A percentile compares a stretch with the other conserved stretches of the same genome.
Conservation (phyloP, 2,329 filamentous ascomycete species). For the Xylaria sp. region DNA sequence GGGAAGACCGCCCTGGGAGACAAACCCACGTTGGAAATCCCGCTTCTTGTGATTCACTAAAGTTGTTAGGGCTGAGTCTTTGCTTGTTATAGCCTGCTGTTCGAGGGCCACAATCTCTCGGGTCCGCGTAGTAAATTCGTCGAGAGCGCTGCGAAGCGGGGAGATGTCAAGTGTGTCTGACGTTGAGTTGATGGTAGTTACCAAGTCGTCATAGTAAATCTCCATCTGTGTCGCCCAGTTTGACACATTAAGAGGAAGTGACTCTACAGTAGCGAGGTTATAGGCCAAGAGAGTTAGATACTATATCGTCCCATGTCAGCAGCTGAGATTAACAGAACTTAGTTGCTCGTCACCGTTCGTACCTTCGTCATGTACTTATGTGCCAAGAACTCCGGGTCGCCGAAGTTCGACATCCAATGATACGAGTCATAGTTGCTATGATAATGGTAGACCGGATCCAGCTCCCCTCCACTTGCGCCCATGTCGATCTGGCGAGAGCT, state of each 20-base stretch:
- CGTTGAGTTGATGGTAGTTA: conserved; percentile 48
- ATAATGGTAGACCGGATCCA: conserved; percentile 75
- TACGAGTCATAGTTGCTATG: conserved; percentile 87
- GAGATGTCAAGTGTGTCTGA: conserved; percentile 52
- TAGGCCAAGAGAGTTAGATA: conserved; percentile 55
- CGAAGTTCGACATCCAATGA: conserved; percentile 83
- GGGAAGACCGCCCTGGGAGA: conserved; percentile 59
- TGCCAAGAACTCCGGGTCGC: conserved; percentile 72
- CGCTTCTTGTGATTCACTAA: conserved; percentile 59
- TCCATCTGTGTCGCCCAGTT: conserved; percentile 55
- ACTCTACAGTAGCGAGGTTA: conserved; percentile 52
- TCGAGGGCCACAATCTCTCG: conserved; percentile 50
- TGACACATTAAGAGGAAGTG: conserved; percentile 54
- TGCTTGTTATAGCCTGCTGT: conserved; percentile 44
- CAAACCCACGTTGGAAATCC: conserved; percentile 60
- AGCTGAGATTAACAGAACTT: background rate
- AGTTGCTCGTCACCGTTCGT: conserved; percentile 33
- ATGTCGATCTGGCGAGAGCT: conserved; percentile 63
- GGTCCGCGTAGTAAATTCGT: conserved; percentile 50
- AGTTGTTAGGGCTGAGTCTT: conserved; percentile 48
- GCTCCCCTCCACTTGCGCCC: conserved; percentile 56
- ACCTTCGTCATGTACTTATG: conserved; percentile 68
- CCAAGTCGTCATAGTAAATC: conserved; percentile 53
- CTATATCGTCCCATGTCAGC: conserved; percentile 38
- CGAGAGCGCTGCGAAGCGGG: conserved; percentile 53